phyloP scores from a whole-genome alignment of 208 protist genomes.

The Crithidia acanthocephali region DNA sequence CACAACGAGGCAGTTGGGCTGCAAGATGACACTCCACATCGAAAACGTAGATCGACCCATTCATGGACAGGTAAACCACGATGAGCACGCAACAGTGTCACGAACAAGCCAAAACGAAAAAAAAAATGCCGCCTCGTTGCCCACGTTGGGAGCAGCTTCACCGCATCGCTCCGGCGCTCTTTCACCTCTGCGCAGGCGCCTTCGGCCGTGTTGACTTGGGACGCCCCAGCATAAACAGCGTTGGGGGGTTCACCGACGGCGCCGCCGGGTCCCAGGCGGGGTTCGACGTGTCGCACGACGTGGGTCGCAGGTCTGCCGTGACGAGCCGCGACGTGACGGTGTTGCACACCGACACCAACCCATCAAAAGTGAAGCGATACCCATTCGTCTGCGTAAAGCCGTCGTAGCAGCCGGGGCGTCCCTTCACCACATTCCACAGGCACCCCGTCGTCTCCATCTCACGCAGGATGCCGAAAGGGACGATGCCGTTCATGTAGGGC shows the following conservation, averaged over 20 bases:
- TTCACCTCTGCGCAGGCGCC: background rate
- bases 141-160: too few species aligned
- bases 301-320: conserved; percentile 60
- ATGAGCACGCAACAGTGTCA: too few species aligned
- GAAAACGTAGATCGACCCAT: too few species aligned
- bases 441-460: conserved; percentile 79
- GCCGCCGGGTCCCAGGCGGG: conserved; percentile 12
- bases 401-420: conserved; percentile 40
- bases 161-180: too few species aligned
- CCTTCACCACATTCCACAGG: conserved; percentile 73
- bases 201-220: background rate
- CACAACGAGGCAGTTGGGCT: too few species aligned
- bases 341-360: conserved; percentile 70
- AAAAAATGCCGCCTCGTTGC: too few species aligned
- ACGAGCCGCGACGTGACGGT: conserved; percentile 41
- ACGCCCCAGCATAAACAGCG: conserved; percentile 20
- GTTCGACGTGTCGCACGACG: conserved; percentile 1
- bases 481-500: conserved; percentile 57
- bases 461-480: conserved; percentile 55
- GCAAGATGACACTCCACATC: background rate
- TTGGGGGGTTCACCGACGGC: conserved; percentile 26
- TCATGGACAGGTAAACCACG: background rate
- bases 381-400: conserved; percentile 46
- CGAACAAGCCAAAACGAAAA: background rate
- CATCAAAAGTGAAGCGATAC: conserved; percentile 60